Evolutionary conservation across 257 asterid genomes (phyloP), one percentile per base, ranked within the genome.

Genomic region (Datura wrightii): DNA sequence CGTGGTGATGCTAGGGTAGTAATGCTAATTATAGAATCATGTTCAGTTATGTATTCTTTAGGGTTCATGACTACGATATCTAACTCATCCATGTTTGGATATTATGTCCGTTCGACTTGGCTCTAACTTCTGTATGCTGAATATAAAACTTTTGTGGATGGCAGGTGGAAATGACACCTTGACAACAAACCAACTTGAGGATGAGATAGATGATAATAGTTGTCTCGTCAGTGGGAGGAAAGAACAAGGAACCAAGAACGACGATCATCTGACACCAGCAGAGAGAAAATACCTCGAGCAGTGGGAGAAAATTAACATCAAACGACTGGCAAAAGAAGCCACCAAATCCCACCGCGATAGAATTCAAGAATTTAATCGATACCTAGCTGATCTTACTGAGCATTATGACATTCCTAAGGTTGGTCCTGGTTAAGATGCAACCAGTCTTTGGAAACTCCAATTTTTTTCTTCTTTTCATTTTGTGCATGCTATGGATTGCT

Each of bases 401-500:
- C 92, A 90, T 86, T 90, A 89, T 81, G 93, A 89, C 89, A 91
- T 91, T 85, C 93, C 94, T 70, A 90, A 91, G 86, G 94, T 90
- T 10, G 93, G 94, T 50, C 94, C 92, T 83, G 93, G 93, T 84
- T 90, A 58, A 91, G n/a, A 72, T 46, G 54, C 10, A 39, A 72
- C 1, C 41, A 74, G 14, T 14, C 60, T 74, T 74, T 24, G 81
- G 42, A 0, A 50, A 74, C 44, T 48, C 44, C 60, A 74, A 24
- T 24, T 24, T 74, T 3, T 48, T 72, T n/a, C n/a, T 72, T 44
- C 39, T 71, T 24, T 39, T 44, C 80, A 44, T 71, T 48, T 11
- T 11, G 2, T 19, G 42, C 59, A 48, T 46, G 2, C 13, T 19
- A 24, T 74, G 60, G 37, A 44, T 4, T 74, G 10, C 5, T 48